Conservation (phyloP, 805 yeast species). For the Ogataea glucozyma region DNA sequence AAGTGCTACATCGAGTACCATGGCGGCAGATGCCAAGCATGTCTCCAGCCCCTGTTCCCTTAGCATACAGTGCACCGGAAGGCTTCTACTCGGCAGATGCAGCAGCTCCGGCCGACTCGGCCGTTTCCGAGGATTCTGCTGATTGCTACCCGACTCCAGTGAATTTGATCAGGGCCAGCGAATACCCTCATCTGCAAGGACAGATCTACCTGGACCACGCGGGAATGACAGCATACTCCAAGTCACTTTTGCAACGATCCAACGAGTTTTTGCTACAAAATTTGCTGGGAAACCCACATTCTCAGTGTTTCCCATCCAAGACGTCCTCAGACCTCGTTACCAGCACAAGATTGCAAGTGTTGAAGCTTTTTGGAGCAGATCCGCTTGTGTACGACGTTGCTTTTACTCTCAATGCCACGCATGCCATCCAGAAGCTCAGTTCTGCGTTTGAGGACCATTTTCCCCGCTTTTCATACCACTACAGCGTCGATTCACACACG, state of each 20-base stretch:
- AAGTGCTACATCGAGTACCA: neutral
- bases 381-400: conserved; percentile 39
- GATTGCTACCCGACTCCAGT: conserved; percentile 14
- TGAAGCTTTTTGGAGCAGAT: conserved; percentile 37
- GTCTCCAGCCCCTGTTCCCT: too few species aligned
- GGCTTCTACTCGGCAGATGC: neutral
- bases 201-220: conserved; percentile 45
- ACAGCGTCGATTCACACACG: conserved; percentile 41
- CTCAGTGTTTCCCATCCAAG: conserved; percentile 37
- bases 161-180: conserved; percentile 17
- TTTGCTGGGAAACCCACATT: conserved; percentile 44
- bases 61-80: neutral
- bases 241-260: conserved; percentile 28
- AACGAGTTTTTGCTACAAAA: conserved; percentile 26
- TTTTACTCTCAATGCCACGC: conserved; percentile 44
- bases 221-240: conserved; percentile 40
- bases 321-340: conserved; percentile 30
- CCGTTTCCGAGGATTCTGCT: too few species aligned
- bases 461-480: conserved; percentile 26
- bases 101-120: neutral
- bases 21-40: neutral
- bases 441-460: conserved; percentile 32
- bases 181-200: conserved; percentile 28
- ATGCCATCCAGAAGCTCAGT: conserved; percentile 37
- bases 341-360: conserved; percentile 31